Conservation (phyloP, 1,139 yeast genomes). For the Barnettozyma hawaiiensis region DNA sequence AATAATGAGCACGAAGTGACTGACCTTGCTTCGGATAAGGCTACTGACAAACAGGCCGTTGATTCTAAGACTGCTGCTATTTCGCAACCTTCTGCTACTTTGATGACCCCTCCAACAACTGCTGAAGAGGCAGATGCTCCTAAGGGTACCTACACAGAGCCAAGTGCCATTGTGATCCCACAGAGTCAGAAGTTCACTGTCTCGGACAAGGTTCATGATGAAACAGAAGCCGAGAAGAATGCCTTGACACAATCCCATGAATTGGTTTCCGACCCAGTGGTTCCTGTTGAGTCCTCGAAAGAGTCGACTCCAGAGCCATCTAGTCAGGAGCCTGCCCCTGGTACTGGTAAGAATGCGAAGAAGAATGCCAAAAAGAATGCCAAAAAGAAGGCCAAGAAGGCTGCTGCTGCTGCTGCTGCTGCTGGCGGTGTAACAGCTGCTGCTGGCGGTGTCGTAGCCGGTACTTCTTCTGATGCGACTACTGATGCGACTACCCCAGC, state of each 20-base stretch:
- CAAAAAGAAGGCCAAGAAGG: slow-evolving; percentile 13
- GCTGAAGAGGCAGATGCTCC: slow-evolving; percentile 7
- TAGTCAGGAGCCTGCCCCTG: slow-evolving; percentile 6
- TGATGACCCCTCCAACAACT: slow-evolving; percentile 23
- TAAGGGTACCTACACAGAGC: slow-evolving; percentile 10
- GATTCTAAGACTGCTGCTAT: slow-evolving; percentile 3
- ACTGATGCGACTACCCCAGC: neutral
- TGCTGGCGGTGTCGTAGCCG: neutral
- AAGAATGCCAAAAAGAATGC: slow-evolving; percentile 10
- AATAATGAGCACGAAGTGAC: slow-evolving; percentile 4
- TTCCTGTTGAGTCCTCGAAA: slow-evolving; percentile 5
- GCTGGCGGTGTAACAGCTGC: slow-evolving; percentile 1
- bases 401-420: slow-evolving; percentile 10
- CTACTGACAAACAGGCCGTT: slow-evolving; percentile 1
- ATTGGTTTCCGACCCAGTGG: neutral
- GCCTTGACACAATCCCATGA: neutral
- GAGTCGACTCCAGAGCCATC: slow-evolving; percentile 14
- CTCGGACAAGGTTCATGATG: neutral
- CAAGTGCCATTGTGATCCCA: slow-evolving; percentile 11
- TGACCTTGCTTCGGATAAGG: slow-evolving; percentile 3
- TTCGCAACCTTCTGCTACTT: slow-evolving; percentile 6
- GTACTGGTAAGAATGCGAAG: slow-evolving; percentile 9
- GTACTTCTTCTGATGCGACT: slow-evolving; percentile 2
- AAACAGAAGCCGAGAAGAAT: neutral
- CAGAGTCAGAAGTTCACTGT: slow-evolving; percentile 10